Evolutionary conservation across 164 flowering plant species (phyloP).

Genomic region (Houttuynia cordata): DNA sequence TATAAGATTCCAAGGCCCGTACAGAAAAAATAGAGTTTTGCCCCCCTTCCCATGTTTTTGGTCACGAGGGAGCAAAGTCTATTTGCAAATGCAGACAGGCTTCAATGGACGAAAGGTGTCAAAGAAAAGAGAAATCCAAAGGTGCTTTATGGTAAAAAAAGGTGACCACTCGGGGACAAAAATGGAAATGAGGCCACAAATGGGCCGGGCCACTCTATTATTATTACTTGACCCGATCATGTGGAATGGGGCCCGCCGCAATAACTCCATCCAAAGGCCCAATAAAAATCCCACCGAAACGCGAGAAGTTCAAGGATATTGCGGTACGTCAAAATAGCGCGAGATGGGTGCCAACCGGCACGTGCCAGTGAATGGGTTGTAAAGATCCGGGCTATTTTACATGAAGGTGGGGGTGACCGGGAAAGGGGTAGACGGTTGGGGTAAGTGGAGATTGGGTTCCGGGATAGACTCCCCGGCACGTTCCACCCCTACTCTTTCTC

Average conservation of each 20-base stretch:
- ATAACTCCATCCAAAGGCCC: neutral
- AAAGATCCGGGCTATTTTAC: neutral
- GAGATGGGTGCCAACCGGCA: neutral
- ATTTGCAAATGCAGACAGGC: no score
- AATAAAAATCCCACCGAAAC: no score
- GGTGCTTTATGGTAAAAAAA: neutral
- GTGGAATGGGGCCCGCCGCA: neutral
- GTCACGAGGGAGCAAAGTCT: no score
- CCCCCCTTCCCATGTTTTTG: no score
- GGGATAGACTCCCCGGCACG: conserved; percentile 52
- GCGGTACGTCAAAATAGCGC: no score
- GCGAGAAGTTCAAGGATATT: no score
- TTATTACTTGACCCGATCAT: no score
- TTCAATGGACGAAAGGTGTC: no score
- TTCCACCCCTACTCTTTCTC: conserved; percentile 21
- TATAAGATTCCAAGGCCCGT: no score
- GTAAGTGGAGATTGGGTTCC: conserved; percentile 28
- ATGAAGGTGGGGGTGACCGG: neutral
- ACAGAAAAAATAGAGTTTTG: no score
- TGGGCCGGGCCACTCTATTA: no score
- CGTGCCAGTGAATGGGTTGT: neutral
- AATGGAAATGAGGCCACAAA: neutral
- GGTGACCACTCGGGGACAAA: neutral
- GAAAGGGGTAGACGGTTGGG: conserved; percentile 32
- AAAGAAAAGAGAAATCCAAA: no score